Conservation (phyloP, 208 protist genomes). For the Leishmania martiniquensis region DNA sequence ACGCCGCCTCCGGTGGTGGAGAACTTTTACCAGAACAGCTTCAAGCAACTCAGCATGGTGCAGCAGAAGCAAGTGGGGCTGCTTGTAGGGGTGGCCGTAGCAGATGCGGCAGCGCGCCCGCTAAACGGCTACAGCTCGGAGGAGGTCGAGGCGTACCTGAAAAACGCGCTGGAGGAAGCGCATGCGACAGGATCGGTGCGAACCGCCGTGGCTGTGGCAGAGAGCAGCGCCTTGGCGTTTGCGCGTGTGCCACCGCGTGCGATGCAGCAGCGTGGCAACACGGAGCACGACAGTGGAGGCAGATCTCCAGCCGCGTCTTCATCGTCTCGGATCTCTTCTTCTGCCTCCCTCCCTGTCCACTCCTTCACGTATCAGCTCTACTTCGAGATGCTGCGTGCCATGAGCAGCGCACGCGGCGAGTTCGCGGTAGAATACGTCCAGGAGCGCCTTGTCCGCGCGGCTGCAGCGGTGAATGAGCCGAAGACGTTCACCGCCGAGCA, state of each 20-base stretch:
- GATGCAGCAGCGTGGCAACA: neutral
- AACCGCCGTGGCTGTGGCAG: neutral
- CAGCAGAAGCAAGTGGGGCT: conserved; percentile 84
- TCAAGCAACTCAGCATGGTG: conserved; percentile 83
- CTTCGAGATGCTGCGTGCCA: conserved; percentile 61
- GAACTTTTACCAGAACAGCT: conserved; percentile 87
- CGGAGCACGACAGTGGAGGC: neutral
- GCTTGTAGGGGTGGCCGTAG: conserved; percentile 74
- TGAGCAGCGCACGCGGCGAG: conserved; percentile 63
- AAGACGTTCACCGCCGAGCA: conserved; percentile 56
- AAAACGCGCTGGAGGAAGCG: neutral
- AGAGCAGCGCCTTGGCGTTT: conserved; percentile 10
- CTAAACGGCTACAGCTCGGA: conserved; percentile 45
- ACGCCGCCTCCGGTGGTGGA: conserved; percentile 25
- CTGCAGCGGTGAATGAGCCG: conserved; percentile 17
- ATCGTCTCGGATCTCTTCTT: neutral
- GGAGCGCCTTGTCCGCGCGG: conserved; percentile 41
- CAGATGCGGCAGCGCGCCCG: conserved; percentile 73
- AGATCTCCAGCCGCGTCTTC: conserved; percentile 3
- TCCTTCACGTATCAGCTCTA: conserved; percentile 73
- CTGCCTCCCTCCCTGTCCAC: conserved; percentile 33
- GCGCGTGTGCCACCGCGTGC: conserved; percentile 17
- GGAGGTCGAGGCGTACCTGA: conserved; percentile 35
- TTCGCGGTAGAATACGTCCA: conserved; percentile 50
- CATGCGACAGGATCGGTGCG: neutral